Conservation (phyloP, 768 basidiomycete species). For the Termitomyces bulborhizus region DNA sequence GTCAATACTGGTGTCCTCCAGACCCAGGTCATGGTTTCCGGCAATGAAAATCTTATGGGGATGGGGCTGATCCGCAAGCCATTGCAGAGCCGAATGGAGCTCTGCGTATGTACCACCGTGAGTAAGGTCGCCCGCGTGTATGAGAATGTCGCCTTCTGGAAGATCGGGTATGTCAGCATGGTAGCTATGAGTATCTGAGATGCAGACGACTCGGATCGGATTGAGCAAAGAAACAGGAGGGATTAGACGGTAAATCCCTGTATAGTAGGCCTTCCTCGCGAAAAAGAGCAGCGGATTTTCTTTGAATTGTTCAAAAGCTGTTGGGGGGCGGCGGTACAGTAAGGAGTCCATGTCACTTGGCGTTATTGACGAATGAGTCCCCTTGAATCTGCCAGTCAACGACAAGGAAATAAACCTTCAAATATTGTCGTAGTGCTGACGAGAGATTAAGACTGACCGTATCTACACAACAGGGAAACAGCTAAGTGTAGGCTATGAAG, state of each 20-base stretch:
- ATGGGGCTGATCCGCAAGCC: slow-evolving; percentile 25
- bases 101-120: slow-evolving; percentile 27
- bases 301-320: not conserved
- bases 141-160: slow-evolving; percentile 33
- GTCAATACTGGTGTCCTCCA: slow-evolving; percentile 15
- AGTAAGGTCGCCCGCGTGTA: slow-evolving; percentile 36
- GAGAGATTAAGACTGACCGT: no score
- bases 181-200: slow-evolving; percentile 34
- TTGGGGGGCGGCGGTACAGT: not conserved
- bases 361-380: no score
- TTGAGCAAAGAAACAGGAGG: no score
- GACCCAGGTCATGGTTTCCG: slow-evolving; percentile 35
- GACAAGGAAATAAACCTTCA: no score
- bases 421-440: no score
- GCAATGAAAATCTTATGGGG: slow-evolving; percentile 34
- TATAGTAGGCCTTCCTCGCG: not conserved
- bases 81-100: slow-evolving; percentile 21
- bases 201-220: slow-evolving; percentile 25
- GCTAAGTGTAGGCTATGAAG: no score
- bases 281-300: not conserved
- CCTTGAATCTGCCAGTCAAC: no score
- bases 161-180: slow-evolving; percentile 20
- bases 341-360: not conserved
- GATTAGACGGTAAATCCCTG: not conserved
- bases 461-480: no score